Percentiles rank a stretch among this genome's conserved stretches.
Conservation (phyloP, 306 rosid species). For the Vigna radiata region DNA sequence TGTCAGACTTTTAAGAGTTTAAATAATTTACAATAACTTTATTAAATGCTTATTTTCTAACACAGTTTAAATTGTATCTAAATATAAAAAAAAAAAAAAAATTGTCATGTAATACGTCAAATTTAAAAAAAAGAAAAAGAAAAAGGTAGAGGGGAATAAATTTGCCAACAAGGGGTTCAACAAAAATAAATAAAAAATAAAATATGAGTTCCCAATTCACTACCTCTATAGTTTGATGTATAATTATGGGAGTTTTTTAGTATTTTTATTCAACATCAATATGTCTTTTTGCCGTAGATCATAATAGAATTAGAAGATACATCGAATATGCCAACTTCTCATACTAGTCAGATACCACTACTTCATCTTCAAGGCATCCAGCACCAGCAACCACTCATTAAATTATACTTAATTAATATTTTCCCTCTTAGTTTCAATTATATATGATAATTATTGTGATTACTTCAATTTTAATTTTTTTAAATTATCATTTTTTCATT, state of each 20-base stretch:
- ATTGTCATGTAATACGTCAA: background rate
- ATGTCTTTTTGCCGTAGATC: background rate
- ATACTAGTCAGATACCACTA: background rate
- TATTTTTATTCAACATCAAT: background rate
- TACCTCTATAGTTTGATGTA: background rate
- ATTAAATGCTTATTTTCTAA: background rate
- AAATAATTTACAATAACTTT: background rate
- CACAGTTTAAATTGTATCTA: background rate
- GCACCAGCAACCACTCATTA: background rate
- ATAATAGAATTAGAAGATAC: background rate
- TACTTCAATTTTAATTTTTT: background rate
- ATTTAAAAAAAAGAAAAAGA: background rate
- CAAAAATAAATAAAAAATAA: background rate
- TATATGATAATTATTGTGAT: background rate
- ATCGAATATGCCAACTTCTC: background rate
- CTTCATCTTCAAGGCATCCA: background rate
- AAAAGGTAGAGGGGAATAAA: background rate
- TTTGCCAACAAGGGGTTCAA: background rate
- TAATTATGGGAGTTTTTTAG: background rate
- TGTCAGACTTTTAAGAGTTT: too few species aligned
- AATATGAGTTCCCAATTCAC: background rate
- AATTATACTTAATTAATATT: background rate
- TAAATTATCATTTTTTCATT: background rate
- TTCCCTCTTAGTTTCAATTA: background rate
- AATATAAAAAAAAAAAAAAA: background rate